Evolutionary conservation across 2,329 filamentous ascomycete species (phyloP).

Genomic region (Penicillium corylophilum): DNA sequence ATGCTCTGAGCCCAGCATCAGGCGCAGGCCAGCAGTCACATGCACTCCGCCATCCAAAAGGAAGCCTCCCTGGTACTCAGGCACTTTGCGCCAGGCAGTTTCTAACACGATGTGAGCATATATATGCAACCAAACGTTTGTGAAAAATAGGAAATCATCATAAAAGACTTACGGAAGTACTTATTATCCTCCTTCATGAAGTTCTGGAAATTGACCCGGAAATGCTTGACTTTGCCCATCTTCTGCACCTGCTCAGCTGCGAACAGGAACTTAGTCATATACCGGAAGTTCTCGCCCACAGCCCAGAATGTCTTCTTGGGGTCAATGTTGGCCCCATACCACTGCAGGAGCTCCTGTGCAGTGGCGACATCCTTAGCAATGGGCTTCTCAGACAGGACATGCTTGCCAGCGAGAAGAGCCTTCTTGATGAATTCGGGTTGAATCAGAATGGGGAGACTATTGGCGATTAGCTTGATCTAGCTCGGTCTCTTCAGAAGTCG

Average conservation of each 20-base stretch:
- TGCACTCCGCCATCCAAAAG: conserved; percentile 61
- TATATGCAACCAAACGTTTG: not conserved
- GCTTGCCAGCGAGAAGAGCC: conserved; percentile 53
- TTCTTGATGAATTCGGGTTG: conserved; percentile 54
- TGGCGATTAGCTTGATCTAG: not conserved
- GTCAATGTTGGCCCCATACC: conserved; percentile 49
- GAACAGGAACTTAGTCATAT: conserved; percentile 48
- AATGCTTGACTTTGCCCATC: conserved; percentile 51
- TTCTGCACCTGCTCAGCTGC: conserved; percentile 47
- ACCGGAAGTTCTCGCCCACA: conserved; percentile 61
- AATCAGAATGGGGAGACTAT: conserved; percentile 52
- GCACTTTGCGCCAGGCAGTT: conserved; percentile 55
- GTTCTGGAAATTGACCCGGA: conserved; percentile 49
- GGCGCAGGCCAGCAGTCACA: conserved; percentile 52
- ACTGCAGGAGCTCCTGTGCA: conserved; percentile 51
- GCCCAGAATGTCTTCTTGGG: conserved; percentile 43
- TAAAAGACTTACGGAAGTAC: conserved; percentile 48
- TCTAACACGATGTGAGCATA: conserved; percentile 13
- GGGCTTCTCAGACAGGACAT: conserved; percentile 60
- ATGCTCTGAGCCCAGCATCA: conserved; percentile 49
- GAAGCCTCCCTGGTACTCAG: conserved; percentile 59
- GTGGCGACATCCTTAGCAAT: conserved; percentile 55
- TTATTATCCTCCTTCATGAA: conserved; percentile 52
- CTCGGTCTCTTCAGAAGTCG: not conserved
- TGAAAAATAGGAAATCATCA: not conserved